Evolutionary conservation across 2,329 filamentous ascomycete genomes (phyloP).

Genomic region (Paecilomyces niveus): DNA sequence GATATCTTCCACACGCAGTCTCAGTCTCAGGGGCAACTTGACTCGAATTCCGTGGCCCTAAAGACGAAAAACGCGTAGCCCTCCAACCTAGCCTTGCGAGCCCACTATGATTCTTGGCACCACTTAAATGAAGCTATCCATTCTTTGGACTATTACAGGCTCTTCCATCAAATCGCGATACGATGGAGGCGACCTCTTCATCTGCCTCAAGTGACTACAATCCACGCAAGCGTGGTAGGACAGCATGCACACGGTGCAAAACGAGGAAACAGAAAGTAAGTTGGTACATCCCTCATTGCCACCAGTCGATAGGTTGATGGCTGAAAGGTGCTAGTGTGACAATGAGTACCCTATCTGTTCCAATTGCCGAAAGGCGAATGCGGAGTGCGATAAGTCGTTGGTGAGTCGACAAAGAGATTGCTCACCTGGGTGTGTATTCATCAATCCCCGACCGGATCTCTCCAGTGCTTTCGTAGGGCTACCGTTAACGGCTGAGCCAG

Average conservation of each 20-base stretch:
- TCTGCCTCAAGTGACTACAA: slow-evolving; percentile 27
- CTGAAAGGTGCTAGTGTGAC: slow-evolving; percentile 30
- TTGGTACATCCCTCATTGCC: not conserved
- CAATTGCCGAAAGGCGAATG: slow-evolving; percentile 38
- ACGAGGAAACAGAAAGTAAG: slow-evolving; percentile 39
- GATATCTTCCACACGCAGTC: not conserved
- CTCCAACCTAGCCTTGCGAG: no score
- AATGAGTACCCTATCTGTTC: slow-evolving; percentile 40
- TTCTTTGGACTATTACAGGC: not conserved
- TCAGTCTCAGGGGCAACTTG: not conserved
- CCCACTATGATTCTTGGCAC: not conserved
- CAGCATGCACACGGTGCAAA: slow-evolving; percentile 41
- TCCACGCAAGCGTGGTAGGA: slow-evolving; percentile 39
- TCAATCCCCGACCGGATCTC: no score
- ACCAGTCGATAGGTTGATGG: not conserved
- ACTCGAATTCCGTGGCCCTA: not conserved
- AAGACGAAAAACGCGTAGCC: not conserved
- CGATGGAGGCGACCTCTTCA: slow-evolving; percentile 3
- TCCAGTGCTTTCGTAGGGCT: not conserved
- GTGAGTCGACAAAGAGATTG: slow-evolving; percentile 32
- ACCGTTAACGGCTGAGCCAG: slow-evolving; percentile 14
- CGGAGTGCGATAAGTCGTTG: slow-evolving; percentile 36
- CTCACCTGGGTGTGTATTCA: slow-evolving; percentile 25
- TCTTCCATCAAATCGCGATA: not conserved
- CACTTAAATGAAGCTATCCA: not conserved